Conservation (phyloP, 2,329 filamentous ascomycete genomes). For the Sordariomycetes sp. region DNA sequence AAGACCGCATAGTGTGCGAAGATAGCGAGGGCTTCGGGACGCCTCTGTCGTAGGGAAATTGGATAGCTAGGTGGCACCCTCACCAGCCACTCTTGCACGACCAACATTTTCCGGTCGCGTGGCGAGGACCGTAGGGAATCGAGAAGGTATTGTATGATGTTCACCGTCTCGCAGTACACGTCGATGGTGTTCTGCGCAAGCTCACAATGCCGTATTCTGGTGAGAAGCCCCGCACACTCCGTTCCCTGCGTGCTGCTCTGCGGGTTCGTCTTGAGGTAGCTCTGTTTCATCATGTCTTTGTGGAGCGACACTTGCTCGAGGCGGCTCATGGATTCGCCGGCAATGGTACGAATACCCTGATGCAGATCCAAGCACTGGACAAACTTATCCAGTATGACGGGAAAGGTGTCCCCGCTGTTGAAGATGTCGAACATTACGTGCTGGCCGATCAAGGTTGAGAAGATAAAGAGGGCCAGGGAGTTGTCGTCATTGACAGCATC, state of each 20-base stretch:
- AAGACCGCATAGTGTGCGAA: constrained; percentile 30
- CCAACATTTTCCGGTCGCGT: constrained; percentile 11
- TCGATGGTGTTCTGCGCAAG: constrained; percentile 5
- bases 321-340: constrained; percentile 8
- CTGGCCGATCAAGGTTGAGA: constrained; percentile 22
- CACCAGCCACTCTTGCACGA: constrained; percentile 7
- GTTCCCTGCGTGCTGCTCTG: neutral
- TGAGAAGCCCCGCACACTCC: constrained; percentile 4
- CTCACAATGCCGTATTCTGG: constrained; percentile 8
- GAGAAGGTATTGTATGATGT: constrained; percentile 19
- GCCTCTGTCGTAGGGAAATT: constrained; percentile 18
- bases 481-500: constrained; percentile 7
- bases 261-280: too few species aligned
- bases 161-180: constrained; percentile 12
- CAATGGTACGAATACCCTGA: constrained; percentile 21
- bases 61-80: constrained; percentile 16
- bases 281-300: neutral
- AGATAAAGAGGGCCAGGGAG: constrained; percentile 19
- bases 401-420: constrained; percentile 17
- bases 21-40: constrained; percentile 25
- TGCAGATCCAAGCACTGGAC: constrained; percentile 20
- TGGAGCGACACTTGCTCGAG: neutral
- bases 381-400: constrained; percentile 17
- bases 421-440: constrained; percentile 31
- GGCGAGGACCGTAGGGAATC: constrained; percentile 10